Conservation (phyloP, 2,329 filamentous ascomycete species). For the Lachnellula subtilissima region DNA sequence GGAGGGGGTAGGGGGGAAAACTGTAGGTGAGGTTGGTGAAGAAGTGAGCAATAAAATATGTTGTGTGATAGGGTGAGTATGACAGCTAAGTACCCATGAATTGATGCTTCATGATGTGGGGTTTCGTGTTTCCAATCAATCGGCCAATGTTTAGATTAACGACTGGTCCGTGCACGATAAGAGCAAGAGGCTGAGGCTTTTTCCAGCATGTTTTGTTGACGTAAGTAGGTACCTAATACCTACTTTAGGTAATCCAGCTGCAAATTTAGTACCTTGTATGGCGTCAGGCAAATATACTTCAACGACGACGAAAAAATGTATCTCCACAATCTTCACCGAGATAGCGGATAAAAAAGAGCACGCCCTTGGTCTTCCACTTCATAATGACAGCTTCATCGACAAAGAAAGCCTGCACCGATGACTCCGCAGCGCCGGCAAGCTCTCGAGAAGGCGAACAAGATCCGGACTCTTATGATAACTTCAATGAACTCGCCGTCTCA, state of each 20-base stretch:
- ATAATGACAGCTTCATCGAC: constrained; percentile 7
- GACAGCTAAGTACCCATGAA: background rate
- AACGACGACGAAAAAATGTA: background rate
- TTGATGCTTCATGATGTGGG: background rate
- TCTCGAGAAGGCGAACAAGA: constrained; percentile 28
- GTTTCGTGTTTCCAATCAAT: too few species aligned
- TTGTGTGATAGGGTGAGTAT: too few species aligned
- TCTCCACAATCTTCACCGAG: background rate
- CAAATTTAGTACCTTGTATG: background rate
- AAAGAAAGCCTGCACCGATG: background rate
- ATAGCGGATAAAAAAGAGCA: background rate
- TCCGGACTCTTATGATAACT: constrained; percentile 35
- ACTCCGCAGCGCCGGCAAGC: background rate
- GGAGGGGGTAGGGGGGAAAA: background rate
- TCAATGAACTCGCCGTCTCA: constrained; percentile 38
- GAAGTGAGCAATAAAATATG: constrained; percentile 5
- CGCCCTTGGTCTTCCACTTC: background rate
- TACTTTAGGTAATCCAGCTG: too few species aligned
- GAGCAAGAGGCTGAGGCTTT: background rate
- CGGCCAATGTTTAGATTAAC: background rate
- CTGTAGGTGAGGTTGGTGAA: background rate
- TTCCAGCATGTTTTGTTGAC: background rate
- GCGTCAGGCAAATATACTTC: too few species aligned
- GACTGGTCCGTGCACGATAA: background rate
- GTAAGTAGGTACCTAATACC: background rate